phyloP scores from a whole-genome alignment of 768 basidiomycete genomes.

The Tulasnella sp. region DNA sequence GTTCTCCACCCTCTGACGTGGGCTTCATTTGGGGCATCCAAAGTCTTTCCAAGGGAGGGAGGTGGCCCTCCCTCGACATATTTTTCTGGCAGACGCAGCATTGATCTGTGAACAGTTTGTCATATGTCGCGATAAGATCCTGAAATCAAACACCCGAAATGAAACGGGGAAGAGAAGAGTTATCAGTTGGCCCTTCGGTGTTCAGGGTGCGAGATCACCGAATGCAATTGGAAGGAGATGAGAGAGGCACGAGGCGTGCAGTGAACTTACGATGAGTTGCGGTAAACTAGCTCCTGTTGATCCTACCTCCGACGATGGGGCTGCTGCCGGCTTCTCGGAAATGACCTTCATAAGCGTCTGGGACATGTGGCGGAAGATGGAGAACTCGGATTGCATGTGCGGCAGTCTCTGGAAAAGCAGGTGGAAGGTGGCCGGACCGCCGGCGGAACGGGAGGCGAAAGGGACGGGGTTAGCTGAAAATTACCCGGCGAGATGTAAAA shows the following conservation, averaged over 20 bases:
- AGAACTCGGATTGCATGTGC: conserved; percentile 26
- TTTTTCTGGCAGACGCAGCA: not conserved
- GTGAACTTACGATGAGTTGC: conserved; percentile 13
- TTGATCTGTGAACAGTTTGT: conserved; percentile 2
- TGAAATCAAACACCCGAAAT: not conserved
- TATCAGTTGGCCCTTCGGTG: not conserved
- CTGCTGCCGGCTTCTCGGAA: not conserved
- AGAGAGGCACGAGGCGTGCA: not conserved
- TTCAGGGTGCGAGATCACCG: conserved; percentile 6
- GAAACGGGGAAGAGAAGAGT: not conserved
- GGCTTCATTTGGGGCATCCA: not conserved
- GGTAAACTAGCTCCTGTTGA: not conserved
- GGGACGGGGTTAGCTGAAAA: not conserved
- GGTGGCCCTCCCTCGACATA: conserved; percentile 11
- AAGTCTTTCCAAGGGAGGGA: conserved; percentile 3
- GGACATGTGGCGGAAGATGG: conserved; percentile 12
- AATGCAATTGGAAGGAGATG: not conserved
- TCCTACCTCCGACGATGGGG: not conserved
- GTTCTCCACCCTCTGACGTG: not conserved
- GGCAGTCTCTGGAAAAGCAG: not conserved
- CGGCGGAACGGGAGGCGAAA: not conserved
- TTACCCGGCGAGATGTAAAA: not conserved
- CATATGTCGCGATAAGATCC: conserved; percentile 11
- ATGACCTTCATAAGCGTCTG: not conserved
- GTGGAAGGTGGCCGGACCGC: not conserved